phyloP scores from a whole-genome alignment of 2,329 filamentous ascomycete species.

The Periconia digitata region DNA sequence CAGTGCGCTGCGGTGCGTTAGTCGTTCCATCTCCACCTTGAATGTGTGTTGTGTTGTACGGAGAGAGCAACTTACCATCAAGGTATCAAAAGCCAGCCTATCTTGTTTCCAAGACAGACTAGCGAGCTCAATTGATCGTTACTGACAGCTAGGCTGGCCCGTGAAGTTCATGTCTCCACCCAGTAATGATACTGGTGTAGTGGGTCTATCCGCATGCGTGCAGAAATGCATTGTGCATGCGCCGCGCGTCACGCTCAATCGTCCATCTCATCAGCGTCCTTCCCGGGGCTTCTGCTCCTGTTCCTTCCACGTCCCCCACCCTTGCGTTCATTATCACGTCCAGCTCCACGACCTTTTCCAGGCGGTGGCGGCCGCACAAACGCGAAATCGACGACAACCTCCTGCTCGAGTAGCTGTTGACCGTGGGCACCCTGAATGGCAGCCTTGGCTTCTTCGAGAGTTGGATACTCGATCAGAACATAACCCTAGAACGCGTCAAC shows the following conservation, averaged over 20 bases:
- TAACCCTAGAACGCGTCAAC: conserved; percentile 63
- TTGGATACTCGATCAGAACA: conserved; percentile 81
- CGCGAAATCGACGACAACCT: conserved; percentile 78
- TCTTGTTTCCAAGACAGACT: conserved; percentile 8
- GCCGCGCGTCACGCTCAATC: conserved; percentile 15
- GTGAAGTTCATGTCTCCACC: neutral
- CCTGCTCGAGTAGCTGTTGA: conserved; percentile 79
- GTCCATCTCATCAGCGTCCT: conserved; percentile 38
- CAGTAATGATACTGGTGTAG: too few relatives aligned
- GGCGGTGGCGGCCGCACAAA: conserved; percentile 74
- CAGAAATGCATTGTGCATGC: neutral
- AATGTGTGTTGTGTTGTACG: neutral
- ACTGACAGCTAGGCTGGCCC: neutral
- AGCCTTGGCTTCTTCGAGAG: conserved; percentile 75
- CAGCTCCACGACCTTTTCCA: conserved; percentile 50
- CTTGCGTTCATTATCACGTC: conserved; percentile 35
- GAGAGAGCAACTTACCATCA: neutral
- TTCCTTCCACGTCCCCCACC: conserved; percentile 37
- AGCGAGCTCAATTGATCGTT: conserved; percentile 1
- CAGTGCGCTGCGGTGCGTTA: neutral
- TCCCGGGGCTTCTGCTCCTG: conserved; percentile 49
- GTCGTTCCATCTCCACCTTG: neutral
- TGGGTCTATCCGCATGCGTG: neutral
- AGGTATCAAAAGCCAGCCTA: conserved; percentile 4
- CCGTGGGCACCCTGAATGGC: conserved; percentile 79